These are phyloP conservation scores for Mortierella sp. DNA, from an alignment of 371 early-diverging fungal genomes.

Conservation along the genomic window DNA sequence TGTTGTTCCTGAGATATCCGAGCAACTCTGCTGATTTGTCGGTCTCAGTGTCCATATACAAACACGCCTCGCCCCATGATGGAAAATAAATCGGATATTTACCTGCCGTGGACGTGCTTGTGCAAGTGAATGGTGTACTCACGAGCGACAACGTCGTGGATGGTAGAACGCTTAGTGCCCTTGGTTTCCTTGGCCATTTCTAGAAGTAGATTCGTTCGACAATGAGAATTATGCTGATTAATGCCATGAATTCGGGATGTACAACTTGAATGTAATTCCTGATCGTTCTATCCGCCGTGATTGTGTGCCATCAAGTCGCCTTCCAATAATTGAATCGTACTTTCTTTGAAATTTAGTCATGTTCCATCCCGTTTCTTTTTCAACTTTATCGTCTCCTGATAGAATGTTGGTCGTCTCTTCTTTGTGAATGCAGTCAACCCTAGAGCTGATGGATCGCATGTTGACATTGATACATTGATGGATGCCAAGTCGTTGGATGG, in stretches of 20 bases:
- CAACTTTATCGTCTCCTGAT: too few species aligned
- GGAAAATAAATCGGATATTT: slow-evolving; percentile 17
- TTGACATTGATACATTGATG: slow-evolving; percentile 5
- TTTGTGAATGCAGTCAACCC: neutral
- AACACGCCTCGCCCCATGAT: too few species aligned
- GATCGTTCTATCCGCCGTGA: neutral
- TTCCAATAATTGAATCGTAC: too few species aligned
- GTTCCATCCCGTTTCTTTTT: neutral
- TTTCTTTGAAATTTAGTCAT: too few species aligned
- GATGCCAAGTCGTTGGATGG: slow-evolving; percentile 9
- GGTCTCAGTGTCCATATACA: too few species aligned
- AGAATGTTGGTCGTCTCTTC: neutral
- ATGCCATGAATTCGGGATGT: neutral
- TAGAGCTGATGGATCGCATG: neutral
- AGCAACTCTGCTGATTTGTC: too few species aligned
- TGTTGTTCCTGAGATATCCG: too few species aligned
- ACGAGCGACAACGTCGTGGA: slow-evolving; percentile 85
- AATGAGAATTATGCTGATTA: slow-evolving; percentile 1
- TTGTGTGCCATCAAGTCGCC: too few species aligned
- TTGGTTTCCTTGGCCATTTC: slow-evolving; percentile 70
- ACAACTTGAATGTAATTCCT: neutral
- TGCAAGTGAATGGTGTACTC: slow-evolving; percentile 97
- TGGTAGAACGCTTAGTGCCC: slow-evolving; percentile 72
- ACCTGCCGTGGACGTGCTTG: slow-evolving; percentile 87
- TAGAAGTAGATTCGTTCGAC: slow-evolving; percentile 8